Evolutionary conservation across 768 basidiomycete species (phyloP), one percentile per base, ranked within the genome.

Genomic region (Xerocomellus chrysenteron): DNA sequence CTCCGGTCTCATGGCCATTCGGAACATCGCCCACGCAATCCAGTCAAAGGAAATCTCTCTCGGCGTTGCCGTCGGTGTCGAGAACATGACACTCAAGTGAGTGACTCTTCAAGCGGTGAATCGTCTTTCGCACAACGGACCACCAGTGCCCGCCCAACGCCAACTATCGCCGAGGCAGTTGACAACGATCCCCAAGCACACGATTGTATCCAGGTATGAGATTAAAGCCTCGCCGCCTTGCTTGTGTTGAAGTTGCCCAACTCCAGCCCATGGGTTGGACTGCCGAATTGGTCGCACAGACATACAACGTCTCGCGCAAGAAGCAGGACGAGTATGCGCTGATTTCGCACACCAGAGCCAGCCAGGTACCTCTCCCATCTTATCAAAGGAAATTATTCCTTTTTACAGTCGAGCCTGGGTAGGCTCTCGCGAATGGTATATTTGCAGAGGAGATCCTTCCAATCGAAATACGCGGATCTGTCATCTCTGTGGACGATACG

Each of bases 251-350:
- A 14, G n/a, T 55, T 36, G 39, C 26, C 12, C 44, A 44, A 19
- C 35, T 24, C 14, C 58, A 92, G 88, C 88, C 91, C 12, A 94
- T 94, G 94, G 94, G 94, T 48, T 99, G 92, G 92, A 94, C 92
- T 2, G 90, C 90, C 5, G 92, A 94, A 71, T 86, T 90, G 85
- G 90, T 94, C 21, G 90, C 92, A n/a, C 72, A 86, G 64, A 76
- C 81, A 9, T 94, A 85, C 74, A 80, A 84, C n/a, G 73, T 94
- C 55, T 78, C 91, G 5, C 86, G 95, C 36, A 75, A 85, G 66
- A 86, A 80, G 63, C 95, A 98, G 72, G 96, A 98, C 70, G 81
- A 91, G 53, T 95, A 92, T 68, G 95, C 95, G 0, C 79, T 92
- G 50, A 83, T 90, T 50, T 95, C 92, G 9, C 94, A 95, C 71